Base-by-base conservation (phyloP, 2,329 filamentous ascomycete species). In the Talaromyces marneffei region DNA sequence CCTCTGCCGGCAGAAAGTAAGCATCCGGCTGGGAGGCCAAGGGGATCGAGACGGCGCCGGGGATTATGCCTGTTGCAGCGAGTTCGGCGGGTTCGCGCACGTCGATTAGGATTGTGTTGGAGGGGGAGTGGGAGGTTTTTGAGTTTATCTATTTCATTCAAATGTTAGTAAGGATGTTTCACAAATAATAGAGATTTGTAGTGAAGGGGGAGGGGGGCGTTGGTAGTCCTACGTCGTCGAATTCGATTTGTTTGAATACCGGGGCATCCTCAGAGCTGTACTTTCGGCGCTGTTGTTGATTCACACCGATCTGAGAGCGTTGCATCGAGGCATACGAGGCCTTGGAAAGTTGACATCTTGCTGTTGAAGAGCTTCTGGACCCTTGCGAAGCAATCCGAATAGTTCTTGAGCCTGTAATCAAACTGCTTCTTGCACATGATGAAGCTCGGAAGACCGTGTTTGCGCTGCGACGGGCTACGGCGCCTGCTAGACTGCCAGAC, bases 31-130 rank as follows among this genome's bases (percentile, higher is more conserved):
- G 82, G 5, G 87, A 88, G 7, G 82, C 84, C 65, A 97, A 82
- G 56, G 94, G 93, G 54, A 99, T 85, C 78, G 93, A 93, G 69
- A 93, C 78, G 0, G 92, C 87, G 50, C 84, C 84, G 0, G 94
- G 94, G 70, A 99, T 97, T 5, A 77, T 74, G 12, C 79, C 77
- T 0, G 78, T 78, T 20, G 72, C 67, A 57, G 65, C 64, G n/a
- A 80, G 67, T 68, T 81, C 78, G 63, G 70, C 66, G 59, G 79
- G 78, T 71, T 81, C 78, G 65, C 79, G 78, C 64, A 81, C 79
- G 65, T 81, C 79, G 62, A 78, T 68, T 39, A 77, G 69, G 65
- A 77, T 76, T 61, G 71, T 66, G 16, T 71, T 65, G 40, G 74
- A 72, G 59, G 76, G 70, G 56, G 70, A 59, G 52, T 73, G 63